Conservation (phyloP, 2,329 filamentous ascomycete species). For the Aspergillus eucalypticola region DNA sequence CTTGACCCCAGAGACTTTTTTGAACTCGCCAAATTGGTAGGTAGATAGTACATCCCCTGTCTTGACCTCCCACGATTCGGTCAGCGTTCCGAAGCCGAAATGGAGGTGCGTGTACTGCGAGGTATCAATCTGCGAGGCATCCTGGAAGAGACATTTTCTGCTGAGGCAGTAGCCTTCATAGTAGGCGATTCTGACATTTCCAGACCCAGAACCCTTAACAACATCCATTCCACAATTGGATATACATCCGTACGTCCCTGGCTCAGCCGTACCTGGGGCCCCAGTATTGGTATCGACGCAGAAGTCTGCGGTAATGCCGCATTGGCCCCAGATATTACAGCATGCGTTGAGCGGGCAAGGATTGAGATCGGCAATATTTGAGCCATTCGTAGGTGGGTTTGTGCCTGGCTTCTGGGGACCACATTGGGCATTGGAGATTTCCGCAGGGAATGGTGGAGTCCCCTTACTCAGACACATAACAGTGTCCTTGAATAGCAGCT, state of each 20-base stretch:
- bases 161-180: conserved; percentile 33
- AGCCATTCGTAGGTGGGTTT: background rate
- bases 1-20: background rate
- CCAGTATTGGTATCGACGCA: conserved; percentile 38
- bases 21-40: background rate
- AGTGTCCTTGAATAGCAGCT: conserved; percentile 29
- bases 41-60: background rate
- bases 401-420: conserved; percentile 38
- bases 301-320: conserved; percentile 48
- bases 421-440: conserved; percentile 43
- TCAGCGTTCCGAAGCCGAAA: conserved; percentile 41
- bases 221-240: conserved; percentile 45
- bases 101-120: conserved; percentile 37
- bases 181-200: conserved; percentile 29
- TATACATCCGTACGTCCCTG: conserved; percentile 41
- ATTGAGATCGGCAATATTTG: background rate
- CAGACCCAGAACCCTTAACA: conserved; percentile 24
- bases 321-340: conserved; percentile 23
- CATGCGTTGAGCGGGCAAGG: background rate
- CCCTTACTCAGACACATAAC: conserved; percentile 46
- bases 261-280: conserved; percentile 39
- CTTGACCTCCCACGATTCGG: background rate
- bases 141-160: conserved; percentile 33
- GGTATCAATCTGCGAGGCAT: conserved; percentile 24
- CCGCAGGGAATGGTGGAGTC: conserved; percentile 42